Percentiles rank a stretch among this genome's conserved stretches.
These are phyloP conservation scores for Polyporus arcularius DNA, from an alignment of 768 basidiomycete species.

Conservation along the genomic window DNA sequence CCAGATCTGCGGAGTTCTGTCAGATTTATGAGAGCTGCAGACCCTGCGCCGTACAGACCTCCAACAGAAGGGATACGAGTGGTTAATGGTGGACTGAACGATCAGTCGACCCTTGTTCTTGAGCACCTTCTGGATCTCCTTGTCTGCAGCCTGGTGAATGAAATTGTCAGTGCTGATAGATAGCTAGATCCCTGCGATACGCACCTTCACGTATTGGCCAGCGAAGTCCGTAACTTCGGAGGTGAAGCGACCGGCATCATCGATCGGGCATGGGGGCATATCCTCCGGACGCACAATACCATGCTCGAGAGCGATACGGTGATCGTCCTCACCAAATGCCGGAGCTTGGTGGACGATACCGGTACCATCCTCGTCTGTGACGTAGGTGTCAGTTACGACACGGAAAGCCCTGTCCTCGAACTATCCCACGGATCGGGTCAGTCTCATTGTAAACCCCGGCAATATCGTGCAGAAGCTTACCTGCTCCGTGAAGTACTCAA, in stretches of 20 bases:
- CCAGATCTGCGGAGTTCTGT: slow-evolving; percentile 62
- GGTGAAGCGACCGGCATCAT: slow-evolving; percentile 88
- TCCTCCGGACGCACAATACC: slow-evolving; percentile 85
- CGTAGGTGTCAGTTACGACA: slow-evolving; percentile 89
- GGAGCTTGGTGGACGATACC: slow-evolving; percentile 99
- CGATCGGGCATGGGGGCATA: slow-evolving; percentile 94
- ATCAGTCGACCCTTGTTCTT: slow-evolving; percentile 88
- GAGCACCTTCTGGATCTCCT: slow-evolving; percentile 87
- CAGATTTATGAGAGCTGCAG: background rate
- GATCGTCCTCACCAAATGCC: slow-evolving; percentile 98
- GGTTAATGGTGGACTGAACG: slow-evolving; percentile 82
- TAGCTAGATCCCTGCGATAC: slow-evolving; percentile 11
- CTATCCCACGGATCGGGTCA: slow-evolving; percentile 41
- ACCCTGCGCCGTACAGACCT: slow-evolving; percentile 47
- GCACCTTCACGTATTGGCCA: slow-evolving; percentile 87
- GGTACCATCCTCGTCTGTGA: slow-evolving; percentile 91
- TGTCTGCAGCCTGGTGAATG: slow-evolving; percentile 76
- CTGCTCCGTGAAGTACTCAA: slow-evolving; percentile 96
- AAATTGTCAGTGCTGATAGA: background rate
- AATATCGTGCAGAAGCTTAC: slow-evolving; percentile 41
- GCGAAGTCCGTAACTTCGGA: slow-evolving; percentile 86
- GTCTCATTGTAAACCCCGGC: background rate
- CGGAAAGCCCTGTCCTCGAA: slow-evolving; percentile 90
- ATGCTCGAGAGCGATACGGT: slow-evolving; percentile 85
- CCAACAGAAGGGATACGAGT: slow-evolving; percentile 98